phyloP scores from a whole-genome alignment of 805 yeast species.

The Yamadazyma kitorensis region DNA sequence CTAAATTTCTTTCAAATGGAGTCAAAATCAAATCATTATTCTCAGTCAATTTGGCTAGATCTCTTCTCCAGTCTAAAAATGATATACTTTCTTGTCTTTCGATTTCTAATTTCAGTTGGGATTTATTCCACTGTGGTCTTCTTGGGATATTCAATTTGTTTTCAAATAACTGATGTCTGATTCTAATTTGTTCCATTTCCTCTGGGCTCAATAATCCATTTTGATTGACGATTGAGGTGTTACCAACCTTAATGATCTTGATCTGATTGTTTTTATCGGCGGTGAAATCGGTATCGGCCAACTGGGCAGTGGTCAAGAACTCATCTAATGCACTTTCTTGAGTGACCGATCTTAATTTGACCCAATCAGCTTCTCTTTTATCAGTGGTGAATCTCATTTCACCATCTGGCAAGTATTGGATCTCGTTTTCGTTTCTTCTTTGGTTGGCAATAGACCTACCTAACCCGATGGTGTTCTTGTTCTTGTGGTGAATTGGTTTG shows the following conservation, averaged over 20 bases:
- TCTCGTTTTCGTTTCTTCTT: constrained; percentile 64
- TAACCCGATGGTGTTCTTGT: constrained; percentile 78
- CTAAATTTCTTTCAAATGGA: constrained; percentile 94
- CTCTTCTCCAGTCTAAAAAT: constrained; percentile 92
- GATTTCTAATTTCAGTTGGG: constrained; percentile 69
- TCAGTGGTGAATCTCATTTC: constrained; percentile 87
- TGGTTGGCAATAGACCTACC: constrained; percentile 82
- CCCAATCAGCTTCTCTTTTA: constrained; percentile 84
- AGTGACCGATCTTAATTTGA: constrained; percentile 86
- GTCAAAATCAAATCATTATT: constrained; percentile 82
- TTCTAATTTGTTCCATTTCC: constrained; percentile 59
- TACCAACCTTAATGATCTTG: constrained; percentile 75
- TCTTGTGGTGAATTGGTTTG: constrained; percentile 80
- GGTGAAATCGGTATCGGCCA: constrained; percentile 94
- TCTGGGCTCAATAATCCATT: constrained; percentile 57
- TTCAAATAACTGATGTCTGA: constrained; percentile 65
- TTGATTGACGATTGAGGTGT: constrained; percentile 39
- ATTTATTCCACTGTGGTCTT: constrained; percentile 81
- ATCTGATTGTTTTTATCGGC: constrained; percentile 85
- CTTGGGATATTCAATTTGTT: constrained; percentile 82
- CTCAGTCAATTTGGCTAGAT: constrained; percentile 81
- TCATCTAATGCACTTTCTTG: constrained; percentile 94
- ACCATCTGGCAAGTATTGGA: constrained; percentile 77
- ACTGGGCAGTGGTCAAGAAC: constrained; percentile 89
- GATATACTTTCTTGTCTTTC: constrained; percentile 88